phyloP scores from a whole-genome alignment of 2,329 filamentous ascomycete species.

The Mariannaea sp. region DNA sequence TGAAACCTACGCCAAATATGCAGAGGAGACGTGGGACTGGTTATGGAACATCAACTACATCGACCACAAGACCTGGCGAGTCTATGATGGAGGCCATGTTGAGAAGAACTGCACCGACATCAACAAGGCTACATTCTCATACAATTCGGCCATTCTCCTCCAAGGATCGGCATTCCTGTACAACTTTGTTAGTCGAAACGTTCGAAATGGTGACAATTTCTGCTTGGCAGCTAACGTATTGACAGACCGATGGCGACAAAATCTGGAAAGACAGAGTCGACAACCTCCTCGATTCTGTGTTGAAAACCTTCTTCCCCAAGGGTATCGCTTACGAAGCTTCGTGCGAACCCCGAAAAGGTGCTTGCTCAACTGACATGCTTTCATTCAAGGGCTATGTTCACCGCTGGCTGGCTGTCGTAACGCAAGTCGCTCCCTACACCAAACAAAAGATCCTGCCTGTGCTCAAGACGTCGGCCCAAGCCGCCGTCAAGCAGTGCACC shows the following conservation, averaged over 20 bases:
- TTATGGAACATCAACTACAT: slow-evolving; percentile 61
- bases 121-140: slow-evolving; percentile 63
- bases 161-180: slow-evolving; percentile 68
- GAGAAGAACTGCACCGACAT: slow-evolving; percentile 58
- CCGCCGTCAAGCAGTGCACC: slow-evolving; percentile 66
- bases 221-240: not conserved
- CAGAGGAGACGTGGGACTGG: slow-evolving; percentile 68
- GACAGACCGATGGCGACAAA: slow-evolving; percentile 55
- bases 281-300: slow-evolving; percentile 56
- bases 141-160: slow-evolving; percentile 63
- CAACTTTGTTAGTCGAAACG: slow-evolving; percentile 51
- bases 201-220: rapidly evolving
- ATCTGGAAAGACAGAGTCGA: slow-evolving; percentile 62
- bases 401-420: slow-evolving; percentile 66
- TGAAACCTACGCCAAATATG: slow-evolving; percentile 66
- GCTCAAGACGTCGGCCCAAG: slow-evolving; percentile 61
- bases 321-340: slow-evolving; percentile 67
- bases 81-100: slow-evolving; percentile 63
- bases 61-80: slow-evolving; percentile 60
- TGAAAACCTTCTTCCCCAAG: slow-evolving; percentile 59
- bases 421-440: slow-evolving; percentile 66
- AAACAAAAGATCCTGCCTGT: slow-evolving; percentile 59
- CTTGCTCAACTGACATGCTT: slow-evolving; percentile 73
- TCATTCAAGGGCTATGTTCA: slow-evolving; percentile 74
- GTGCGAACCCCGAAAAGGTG: slow-evolving; percentile 61